A percentile compares a stretch with the other conserved stretches of the same genome.
Conservation (phyloP, 441 rosid genomes). For the Francoa sonchifolia region DNA sequence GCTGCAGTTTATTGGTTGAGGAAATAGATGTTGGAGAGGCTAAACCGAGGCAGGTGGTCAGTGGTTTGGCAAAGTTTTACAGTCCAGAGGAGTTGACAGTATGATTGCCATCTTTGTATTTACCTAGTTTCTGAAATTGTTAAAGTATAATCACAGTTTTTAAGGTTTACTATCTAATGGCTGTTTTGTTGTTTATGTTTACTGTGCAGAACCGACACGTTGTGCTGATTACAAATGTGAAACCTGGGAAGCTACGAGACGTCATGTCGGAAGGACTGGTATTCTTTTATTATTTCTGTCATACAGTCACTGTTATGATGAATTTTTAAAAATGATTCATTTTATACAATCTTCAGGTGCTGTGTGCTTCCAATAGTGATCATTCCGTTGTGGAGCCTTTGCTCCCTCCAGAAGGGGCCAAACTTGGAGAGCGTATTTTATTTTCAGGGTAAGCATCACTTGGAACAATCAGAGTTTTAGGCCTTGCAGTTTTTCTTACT, state of each 20-base stretch:
- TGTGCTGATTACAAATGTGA: conserved; percentile 81
- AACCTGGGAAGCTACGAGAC: conserved; percentile 95
- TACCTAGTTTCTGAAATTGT: no score
- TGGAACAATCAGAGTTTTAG: background rate
- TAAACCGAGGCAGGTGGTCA: conserved; percentile 82
- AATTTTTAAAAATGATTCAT: background rate
- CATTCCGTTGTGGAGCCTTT: conserved; percentile 72
- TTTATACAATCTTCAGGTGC: conserved; percentile 36
- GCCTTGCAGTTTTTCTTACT: no score
- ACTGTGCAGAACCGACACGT: conserved; percentile 63
- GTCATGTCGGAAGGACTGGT: conserved; percentile 94
- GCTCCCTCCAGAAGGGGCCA: conserved; percentile 73
- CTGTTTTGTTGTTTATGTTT: conserved; percentile 17
- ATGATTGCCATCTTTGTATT: conserved; percentile 18
- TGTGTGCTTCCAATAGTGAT: conserved; percentile 82
- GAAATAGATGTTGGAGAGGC: conserved; percentile 89
- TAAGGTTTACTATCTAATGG: conserved; percentile 12
- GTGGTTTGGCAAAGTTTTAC: conserved; percentile 90
- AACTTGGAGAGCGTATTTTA: conserved; percentile 58
- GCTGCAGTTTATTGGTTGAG: conserved; percentile 82
- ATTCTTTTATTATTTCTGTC: conserved; percentile 19
- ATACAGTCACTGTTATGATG: no score
- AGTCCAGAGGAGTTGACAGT: conserved; percentile 74
- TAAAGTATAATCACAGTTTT: no score
- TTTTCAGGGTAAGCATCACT: conserved; percentile 69